These are phyloP conservation scores for Oropetium thomaeum DNA, from an alignment of 176 grass and related monocot genomes.

Conservation along the genomic window DNA sequence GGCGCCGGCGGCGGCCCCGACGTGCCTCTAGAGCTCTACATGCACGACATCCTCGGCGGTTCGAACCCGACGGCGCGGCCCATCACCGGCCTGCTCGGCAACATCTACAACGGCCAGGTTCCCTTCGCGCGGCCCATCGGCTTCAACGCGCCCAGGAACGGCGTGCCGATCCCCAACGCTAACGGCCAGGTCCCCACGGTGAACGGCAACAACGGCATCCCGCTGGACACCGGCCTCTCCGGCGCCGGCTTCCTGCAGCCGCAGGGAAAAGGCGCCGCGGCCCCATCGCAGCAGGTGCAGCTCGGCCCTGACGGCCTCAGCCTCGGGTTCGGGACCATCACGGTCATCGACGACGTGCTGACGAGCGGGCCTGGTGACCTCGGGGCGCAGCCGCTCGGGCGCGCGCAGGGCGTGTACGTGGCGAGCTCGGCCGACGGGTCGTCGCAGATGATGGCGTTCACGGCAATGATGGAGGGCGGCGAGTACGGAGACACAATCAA, in stretches of 20 bases:
- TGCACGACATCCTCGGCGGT: constrained; percentile 71
- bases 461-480: constrained; percentile 64
- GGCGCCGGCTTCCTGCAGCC: constrained; percentile 39
- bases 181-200: constrained; percentile 50
- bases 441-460: constrained; percentile 69
- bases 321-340: constrained; percentile 64
- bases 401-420: constrained; percentile 61
- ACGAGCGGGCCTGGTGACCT: constrained; percentile 50
- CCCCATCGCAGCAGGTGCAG: constrained; percentile 45
- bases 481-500: constrained; percentile 71
- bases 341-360: constrained; percentile 66
- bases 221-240: constrained; percentile 61
- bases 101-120: constrained; percentile 73
- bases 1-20: constrained; percentile 28
- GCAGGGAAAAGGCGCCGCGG: constrained; percentile 15
- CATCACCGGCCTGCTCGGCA: constrained; percentile 63
- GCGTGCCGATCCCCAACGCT: constrained; percentile 63
- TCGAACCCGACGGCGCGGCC: constrained; percentile 63
- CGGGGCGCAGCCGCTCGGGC: constrained; percentile 45
- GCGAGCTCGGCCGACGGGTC: constrained; percentile 56
- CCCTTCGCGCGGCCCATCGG: constrained; percentile 69
- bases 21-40: constrained; percentile 54
- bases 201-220: constrained; percentile 62
- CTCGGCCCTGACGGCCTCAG: constrained; percentile 65
- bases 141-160: constrained; percentile 49